These are phyloP conservation scores for Crithidia expoeki DNA, from an alignment of 208 protist genomes.

Conservation along the genomic window DNA sequence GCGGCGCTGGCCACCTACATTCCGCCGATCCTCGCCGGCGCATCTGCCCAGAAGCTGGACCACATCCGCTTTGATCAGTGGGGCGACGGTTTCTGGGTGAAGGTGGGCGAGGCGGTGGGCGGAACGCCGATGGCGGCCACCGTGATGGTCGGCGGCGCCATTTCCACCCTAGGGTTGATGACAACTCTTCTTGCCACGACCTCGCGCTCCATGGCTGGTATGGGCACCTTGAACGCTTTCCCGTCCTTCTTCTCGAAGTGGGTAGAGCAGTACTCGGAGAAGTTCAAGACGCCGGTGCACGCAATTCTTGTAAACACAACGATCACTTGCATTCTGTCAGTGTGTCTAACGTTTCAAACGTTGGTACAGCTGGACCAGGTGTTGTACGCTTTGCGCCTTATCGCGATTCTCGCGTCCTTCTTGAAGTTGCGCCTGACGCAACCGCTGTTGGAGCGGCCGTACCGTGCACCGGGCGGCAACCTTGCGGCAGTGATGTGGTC, in stretches of 20 bases:
- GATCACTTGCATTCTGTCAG: slow-evolving; percentile 74
- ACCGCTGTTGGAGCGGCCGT: slow-evolving; percentile 81
- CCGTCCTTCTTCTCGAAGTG: slow-evolving; percentile 69
- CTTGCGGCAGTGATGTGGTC: slow-evolving; percentile 54
- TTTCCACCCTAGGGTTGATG: slow-evolving; percentile 87
- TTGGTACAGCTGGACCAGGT: slow-evolving; percentile 87
- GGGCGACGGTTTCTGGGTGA: slow-evolving; percentile 89
- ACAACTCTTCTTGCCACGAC: slow-evolving; percentile 86
- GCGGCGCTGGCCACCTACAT: slow-evolving; percentile 83
- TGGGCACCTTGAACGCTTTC: slow-evolving; percentile 87
- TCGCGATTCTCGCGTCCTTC: slow-evolving; percentile 76
- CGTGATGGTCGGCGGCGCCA: slow-evolving; percentile 81
- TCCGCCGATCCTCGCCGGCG: slow-evolving; percentile 82
- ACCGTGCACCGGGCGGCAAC: slow-evolving; percentile 68
- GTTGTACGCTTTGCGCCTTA: slow-evolving; percentile 83
- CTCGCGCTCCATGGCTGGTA: slow-evolving; percentile 83
- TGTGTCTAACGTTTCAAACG: slow-evolving; percentile 77
- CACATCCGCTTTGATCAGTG: slow-evolving; percentile 72
- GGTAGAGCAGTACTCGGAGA: slow-evolving; percentile 59
- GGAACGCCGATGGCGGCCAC: slow-evolving; percentile 69
- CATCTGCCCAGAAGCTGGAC: slow-evolving; percentile 58
- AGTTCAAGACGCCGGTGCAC: slow-evolving; percentile 71
- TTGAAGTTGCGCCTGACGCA: slow-evolving; percentile 70
- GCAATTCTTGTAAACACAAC: slow-evolving; percentile 81
- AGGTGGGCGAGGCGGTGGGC: slow-evolving; percentile 84